Base-by-base conservation (phyloP, 2,329 filamentous ascomycete genomes). In the Rhinocladiella similis region DNA sequence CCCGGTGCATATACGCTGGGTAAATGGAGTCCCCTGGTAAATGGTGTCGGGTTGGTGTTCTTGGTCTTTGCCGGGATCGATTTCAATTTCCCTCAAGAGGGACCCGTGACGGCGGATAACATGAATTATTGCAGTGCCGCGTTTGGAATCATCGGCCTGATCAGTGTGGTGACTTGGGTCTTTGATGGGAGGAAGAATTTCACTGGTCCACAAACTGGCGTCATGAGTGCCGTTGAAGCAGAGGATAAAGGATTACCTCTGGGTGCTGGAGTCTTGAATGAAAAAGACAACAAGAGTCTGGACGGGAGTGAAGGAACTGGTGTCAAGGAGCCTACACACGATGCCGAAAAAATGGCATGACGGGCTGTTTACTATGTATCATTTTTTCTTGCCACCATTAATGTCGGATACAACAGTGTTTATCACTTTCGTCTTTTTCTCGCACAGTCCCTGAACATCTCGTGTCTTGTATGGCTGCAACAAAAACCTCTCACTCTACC, bases 81-180 rank as follows among this genome's bases (percentile, higher is more conserved):
- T 0, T 83, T 83, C 65, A 84, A 83, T 54, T 80, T 84, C 54
- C 81, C 82, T 0, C 76, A 73, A 0, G 65, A 74, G 0, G 74
- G 67, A 5, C 82, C 82, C 0, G 80, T 84, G n/a, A 73, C 70
- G 1, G 72, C 72, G 33, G 74, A 80, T 22, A 81, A 80, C 35
- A 84, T 84, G 81, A 84, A 65, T 39, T 65, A 65, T 60, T 83
- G 80, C 0, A 78, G 75, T 19, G 81, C 82, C 0, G 81, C 81
- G 0, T 77, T 83, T 27, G 81, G 81, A 0, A 71, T 80, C 1
- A 78, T 83, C 38, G 81, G 77, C 66, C 57, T 82, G 4, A 71
- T 84, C 16, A 78, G 54, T 6, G 9, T 63, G 12, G 52, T 61
- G 12, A 64, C 61, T 14, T 65, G 63, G 63, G 41, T 64, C 75